Evolutionary conservation across 2,329 filamentous ascomycete genomes (phyloP), one percentile per base, ranked within the genome.

Genomic region (Colletotrichum sp.): DNA sequence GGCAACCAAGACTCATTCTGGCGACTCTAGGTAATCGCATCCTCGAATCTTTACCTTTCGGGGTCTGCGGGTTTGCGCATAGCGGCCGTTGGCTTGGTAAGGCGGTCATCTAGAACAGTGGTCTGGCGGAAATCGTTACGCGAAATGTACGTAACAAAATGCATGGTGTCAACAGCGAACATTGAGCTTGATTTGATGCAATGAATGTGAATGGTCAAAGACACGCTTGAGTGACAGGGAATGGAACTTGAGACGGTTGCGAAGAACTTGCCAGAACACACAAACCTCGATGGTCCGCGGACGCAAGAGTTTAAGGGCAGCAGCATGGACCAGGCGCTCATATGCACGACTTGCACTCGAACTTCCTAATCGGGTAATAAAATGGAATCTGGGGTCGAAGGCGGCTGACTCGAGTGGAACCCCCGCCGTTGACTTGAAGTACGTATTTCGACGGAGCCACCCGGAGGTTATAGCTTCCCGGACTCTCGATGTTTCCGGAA

Each of bases 1-100:
- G 71, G 65, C 39, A 69, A 73, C 66, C 71, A 73, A 73, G 71
- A 73, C 71, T 64, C 71, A 64, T 39, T 61, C 57, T 57, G 8
- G 27, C 30, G 27, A 36, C 28, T 15, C 4, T 30, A 19, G 19
- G 55, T 11, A n/a, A 25, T 28, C 13, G 5, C 71, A 61, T 64
- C 19, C n/a, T 34, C 30, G 25, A 7, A 36, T 34, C 59, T 13
- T 64, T 44, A 13, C 36, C 22, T 22, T 9, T 73, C 19, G 27
- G 25, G 36, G 13, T 28, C 13, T 19, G 22, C 16, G 34, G 22
- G 22, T 6, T 57, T 11, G 27, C 19, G 34, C 27, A 22, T 25
- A 7, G 27, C 22, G 59, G 32, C 19, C 15, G n/a, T 39, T 64
- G 34, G 60, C 16, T 39, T 28, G n/a, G n/a, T 65, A 16, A 52